Conservation (phyloP, 2,329 filamentous ascomycete species). For the Aspergillus floridensis region DNA sequence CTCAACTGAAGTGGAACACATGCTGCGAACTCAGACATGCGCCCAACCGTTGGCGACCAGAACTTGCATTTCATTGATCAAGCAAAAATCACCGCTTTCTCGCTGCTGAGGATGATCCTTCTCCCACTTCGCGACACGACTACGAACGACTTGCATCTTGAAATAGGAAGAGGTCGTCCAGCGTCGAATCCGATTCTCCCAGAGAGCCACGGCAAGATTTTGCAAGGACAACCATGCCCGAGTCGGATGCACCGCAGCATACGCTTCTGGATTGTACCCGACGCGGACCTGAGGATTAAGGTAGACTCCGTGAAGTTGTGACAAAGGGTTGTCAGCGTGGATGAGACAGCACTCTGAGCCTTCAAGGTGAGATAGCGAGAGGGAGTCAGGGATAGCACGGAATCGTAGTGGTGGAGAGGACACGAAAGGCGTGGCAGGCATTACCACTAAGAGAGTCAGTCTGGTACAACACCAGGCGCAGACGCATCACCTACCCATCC, state of each 20-base stretch:
- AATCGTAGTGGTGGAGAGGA: slow-evolving; percentile 52
- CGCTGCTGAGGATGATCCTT: slow-evolving; percentile 15
- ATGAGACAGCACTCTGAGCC: slow-evolving; percentile 74
- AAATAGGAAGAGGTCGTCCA: slow-evolving; percentile 40
- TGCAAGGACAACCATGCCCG: slow-evolving; percentile 53
- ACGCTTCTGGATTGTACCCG: slow-evolving; percentile 32
- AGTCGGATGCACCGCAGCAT: slow-evolving; percentile 20
- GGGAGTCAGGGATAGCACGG: slow-evolving; percentile 61
- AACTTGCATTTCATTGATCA: slow-evolving; percentile 53
- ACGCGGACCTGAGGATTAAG: slow-evolving; percentile 43
- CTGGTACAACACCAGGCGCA: neutral
- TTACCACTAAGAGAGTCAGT: slow-evolving; percentile 20
- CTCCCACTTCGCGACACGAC: slow-evolving; percentile 40
- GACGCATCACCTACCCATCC: slow-evolving; percentile 46
- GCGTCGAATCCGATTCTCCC: slow-evolving; percentile 56
- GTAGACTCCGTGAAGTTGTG: slow-evolving; percentile 32
- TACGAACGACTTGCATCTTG: slow-evolving; percentile 27
- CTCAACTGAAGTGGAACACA: too few relatives aligned
- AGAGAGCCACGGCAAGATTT: slow-evolving; percentile 55
- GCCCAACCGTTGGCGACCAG: slow-evolving; percentile 13
- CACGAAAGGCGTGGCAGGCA: slow-evolving; percentile 23
- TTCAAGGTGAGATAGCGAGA: slow-evolving; percentile 58
- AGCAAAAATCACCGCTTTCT: slow-evolving; percentile 52
- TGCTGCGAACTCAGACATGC: slow-evolving; percentile 8
- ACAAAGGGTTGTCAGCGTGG: slow-evolving; percentile 39